Percentiles rank a stretch among this genome's conserved stretches.
Evolutionary conservation across 2,329 filamentous ascomycete genomes (phyloP).

Genomic region (Beauveria medogensis): DNA sequence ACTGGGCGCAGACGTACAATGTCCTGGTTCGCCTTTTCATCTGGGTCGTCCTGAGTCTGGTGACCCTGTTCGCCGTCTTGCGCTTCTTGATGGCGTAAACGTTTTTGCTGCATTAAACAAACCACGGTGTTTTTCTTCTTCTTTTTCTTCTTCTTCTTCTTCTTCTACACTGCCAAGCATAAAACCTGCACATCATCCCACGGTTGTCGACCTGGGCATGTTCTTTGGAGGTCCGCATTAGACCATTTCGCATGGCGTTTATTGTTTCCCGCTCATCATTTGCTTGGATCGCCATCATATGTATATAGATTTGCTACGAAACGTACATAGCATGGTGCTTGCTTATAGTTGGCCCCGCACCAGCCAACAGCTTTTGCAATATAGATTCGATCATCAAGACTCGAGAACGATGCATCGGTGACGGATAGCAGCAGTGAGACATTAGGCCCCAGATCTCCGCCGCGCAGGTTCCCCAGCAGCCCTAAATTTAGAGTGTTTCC

Average conservation of each 20-base stretch:
- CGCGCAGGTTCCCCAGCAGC: not conserved
- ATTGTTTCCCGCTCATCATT: not conserved
- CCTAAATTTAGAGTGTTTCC: constrained; percentile 1
- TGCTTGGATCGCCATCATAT: not conserved
- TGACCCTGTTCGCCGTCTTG: constrained; percentile 10
- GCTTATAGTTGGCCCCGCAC: not conserved
- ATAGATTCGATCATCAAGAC: not conserved
- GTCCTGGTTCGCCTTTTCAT: constrained; percentile 21
- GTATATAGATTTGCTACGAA: not conserved
- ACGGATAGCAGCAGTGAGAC: not conserved
- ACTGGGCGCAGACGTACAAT: constrained; percentile 28
- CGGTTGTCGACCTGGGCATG: not conserved
- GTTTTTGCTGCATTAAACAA: not conserved
- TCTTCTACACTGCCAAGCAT: not conserved
- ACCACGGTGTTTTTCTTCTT: not conserved
- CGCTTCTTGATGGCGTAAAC: not conserved
- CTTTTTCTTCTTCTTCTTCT: not conserved
- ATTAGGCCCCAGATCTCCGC: not conserved
- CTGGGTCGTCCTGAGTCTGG: constrained; percentile 14
- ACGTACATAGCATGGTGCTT: constrained; percentile 7
- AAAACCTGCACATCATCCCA: not conserved
- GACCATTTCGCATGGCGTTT: constrained; percentile 9
- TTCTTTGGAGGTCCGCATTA: constrained; percentile 1
- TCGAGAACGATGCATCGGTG: not conserved
- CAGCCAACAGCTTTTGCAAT: not conserved